Conservation (phyloP, 371 early-diverging fungal genomes). For the Coemansia sp. region DNA sequence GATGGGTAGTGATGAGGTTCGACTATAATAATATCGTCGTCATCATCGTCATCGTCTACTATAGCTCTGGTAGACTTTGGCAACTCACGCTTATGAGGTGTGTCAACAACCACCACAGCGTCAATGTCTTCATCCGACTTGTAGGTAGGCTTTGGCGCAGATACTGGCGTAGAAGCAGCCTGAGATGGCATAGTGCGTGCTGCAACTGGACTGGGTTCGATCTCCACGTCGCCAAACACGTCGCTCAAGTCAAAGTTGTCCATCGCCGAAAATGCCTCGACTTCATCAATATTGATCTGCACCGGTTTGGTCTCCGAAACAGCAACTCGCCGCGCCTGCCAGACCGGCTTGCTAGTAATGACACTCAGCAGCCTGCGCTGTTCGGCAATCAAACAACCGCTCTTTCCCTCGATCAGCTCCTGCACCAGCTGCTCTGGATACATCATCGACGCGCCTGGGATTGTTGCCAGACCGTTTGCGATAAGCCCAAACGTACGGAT, state of each 20-base stretch:
- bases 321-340: conserved; percentile 30
- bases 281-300: conserved; percentile 41
- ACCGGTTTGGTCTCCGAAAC: conserved; percentile 30
- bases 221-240: conserved; percentile 14
- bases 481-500: conserved; percentile 34
- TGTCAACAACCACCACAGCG: background rate
- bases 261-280: conserved; percentile 26
- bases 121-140: background rate
- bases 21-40: background rate
- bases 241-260: conserved; percentile 29
- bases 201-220: background rate
- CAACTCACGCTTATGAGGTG: background rate
- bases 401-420: conserved; percentile 20
- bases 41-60: background rate
- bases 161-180: background rate
- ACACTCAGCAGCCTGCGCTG: conserved; percentile 17
- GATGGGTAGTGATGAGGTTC: background rate
- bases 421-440: conserved; percentile 36
- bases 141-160: background rate
- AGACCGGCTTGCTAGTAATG: conserved; percentile 25
- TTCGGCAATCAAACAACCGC: conserved; percentile 16
- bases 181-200: too few relatives aligned
- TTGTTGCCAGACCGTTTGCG: conserved; percentile 36
- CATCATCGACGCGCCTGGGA: conserved; percentile 37
- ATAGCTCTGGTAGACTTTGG: background rate